Base-by-base conservation (phyloP, 2,329 filamentous ascomycete species). In the Penicillium sp. region DNA sequence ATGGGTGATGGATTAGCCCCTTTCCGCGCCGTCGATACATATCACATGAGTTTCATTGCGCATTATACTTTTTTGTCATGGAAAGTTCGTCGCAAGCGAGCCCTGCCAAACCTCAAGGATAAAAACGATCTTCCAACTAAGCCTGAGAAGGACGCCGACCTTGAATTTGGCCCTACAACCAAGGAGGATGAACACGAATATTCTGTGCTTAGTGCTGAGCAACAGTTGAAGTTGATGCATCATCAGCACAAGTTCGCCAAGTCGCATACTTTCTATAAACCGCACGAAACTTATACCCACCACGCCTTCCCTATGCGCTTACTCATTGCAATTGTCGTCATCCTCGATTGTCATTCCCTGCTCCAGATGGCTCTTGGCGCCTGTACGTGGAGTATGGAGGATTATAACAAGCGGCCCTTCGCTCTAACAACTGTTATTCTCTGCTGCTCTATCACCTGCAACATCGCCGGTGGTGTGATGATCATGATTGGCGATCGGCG, bases 201-300 rank as follows among this genome's bases (percentile, higher is more conserved):
- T 58, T 84, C 84, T 0, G 86, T 90, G 4, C 77, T 94, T 2
- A 85, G 78, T 0, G 76, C 77, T 4, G 73, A 81, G 55, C 88
- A 94, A 69, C 87, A 91, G 66, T 79, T 80, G 56, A 83, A 81
- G 45, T 80, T 95, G 9, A 80, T 86, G 47, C 86, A 94, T 67
- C 90, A 95, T 66, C 88, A 92, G 67, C 81, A 79, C 61, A 93
- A 92, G 66, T 88, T 94, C 66, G 81, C 87, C 67, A 90, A 88
- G 62, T 91, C 87, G 0, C 90, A 95, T 70, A 91, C 88, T 6
- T 95, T 93, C 72, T 95, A 95, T 78, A 92, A 92, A 65, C 90
- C 90, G 0, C 88, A 95, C 70, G 90, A 95, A 72, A 95, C 90
- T 0, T 79, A 84, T 32, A 95, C 90, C 0, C 90, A 95, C 68